Evolutionary conservation across 2,329 filamentous ascomycete genomes (phyloP), one percentile per base, ranked within the genome.

Genomic region (Ophiostoma triangulosporum): DNA sequence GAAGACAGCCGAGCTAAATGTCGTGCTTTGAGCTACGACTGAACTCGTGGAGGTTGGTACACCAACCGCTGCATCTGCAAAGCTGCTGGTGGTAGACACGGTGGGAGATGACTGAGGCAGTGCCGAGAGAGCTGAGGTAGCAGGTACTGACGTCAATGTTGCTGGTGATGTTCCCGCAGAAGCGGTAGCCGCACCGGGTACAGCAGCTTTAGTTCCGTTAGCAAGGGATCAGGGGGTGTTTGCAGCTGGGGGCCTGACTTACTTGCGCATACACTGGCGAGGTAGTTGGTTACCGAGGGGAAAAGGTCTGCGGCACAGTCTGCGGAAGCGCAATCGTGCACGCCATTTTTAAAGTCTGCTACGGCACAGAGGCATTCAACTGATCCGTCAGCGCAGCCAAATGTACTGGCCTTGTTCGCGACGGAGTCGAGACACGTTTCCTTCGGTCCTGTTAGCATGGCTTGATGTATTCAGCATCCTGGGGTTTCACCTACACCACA

Each of bases 361-460:
- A 52, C 51, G 24, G 35, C 50, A 20, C 60, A 62, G n/a, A 61
- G 57, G 45, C 60, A 62, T 45, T 51, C 50, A 2, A 49, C 38
- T 7, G 54, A 48, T 20, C 43, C 56, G 4, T 26, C 53, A 4
- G 43, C 12, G 26, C 60, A 62, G 3, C 56, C 56, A 33, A 60
- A 52, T 1, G 57, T 35, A 11, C 51, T 14, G 4, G 50, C 53
- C 31, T 58, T 35, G n/a, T 38, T 31, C 14, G 57, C 40, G 29
- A 59, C 20, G 14, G 9, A n/a, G 51, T 55, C 52, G 22, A 61
- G 48, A 43, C 60, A 61, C 32, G 58, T 58, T 61, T 61, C 33
- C 60, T 61, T n/a, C 2, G 8, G 12, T 17, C 8, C 9, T n/a
- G 31, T 52, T 38, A 57, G 53, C 17, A 32, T 5, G 17, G 4